A percentile compares a stretch with the other conserved stretches of the same genome.
Evolutionary conservation across 2,329 filamentous ascomycete species (phyloP).

Genomic region (Atkinsonella hypoxylon): DNA sequence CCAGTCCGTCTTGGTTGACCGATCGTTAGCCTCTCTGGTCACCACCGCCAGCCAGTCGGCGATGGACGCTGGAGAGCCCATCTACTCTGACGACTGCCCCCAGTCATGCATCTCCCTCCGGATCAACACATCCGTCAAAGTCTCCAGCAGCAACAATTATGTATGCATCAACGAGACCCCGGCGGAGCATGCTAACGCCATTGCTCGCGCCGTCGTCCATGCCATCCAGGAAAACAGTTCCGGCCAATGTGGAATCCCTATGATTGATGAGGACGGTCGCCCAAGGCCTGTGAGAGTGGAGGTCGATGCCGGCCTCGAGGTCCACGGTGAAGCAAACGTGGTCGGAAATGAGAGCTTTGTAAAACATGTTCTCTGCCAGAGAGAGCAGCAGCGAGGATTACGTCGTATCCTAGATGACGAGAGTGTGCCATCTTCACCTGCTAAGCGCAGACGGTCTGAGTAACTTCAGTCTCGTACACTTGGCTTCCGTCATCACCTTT

Average conservation of each 20-base stretch:
- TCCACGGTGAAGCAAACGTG: constrained; percentile 32
- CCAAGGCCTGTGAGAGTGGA: constrained; percentile 29
- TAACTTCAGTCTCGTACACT: background rate
- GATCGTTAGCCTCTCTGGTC: background rate
- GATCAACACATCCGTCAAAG: constrained; percentile 35
- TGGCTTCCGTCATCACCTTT: background rate
- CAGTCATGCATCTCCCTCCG: constrained; percentile 30
- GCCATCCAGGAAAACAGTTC: constrained; percentile 31
- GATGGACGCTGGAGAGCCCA: background rate
- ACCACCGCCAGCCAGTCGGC: background rate
- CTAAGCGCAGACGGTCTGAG: constrained; percentile 5
- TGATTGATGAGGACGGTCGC: constrained; percentile 33
- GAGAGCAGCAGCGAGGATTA: too few relatives aligned
- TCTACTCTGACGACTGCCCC: background rate
- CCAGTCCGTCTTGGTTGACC: background rate
- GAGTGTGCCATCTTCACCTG: background rate
- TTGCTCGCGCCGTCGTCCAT: constrained; percentile 32
- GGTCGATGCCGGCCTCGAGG: constrained; percentile 32
- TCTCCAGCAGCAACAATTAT: constrained; percentile 37
- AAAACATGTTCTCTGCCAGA: constrained; percentile 13
- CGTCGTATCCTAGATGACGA: constrained; percentile 9
- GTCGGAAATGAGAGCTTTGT: constrained; percentile 25
- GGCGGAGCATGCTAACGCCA: constrained; percentile 25
- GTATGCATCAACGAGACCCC: constrained; percentile 30
- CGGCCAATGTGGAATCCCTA: constrained; percentile 27